A percentile compares a stretch with the other conserved stretches of the same genome.
Evolutionary conservation across 164 flowering plant species (phyloP).

Genomic region (Annona cherimola): DNA sequence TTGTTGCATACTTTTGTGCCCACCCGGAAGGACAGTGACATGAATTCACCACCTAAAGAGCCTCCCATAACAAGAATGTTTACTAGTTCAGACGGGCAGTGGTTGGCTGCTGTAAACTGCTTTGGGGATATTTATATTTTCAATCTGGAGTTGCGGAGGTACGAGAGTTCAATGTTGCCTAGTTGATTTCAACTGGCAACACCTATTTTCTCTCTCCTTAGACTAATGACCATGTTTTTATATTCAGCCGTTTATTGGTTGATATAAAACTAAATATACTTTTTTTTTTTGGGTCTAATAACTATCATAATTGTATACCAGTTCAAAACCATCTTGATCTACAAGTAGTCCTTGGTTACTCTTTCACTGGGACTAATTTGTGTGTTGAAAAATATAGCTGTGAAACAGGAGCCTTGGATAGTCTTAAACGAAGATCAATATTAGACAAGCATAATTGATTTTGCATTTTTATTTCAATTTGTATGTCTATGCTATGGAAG

Average conservation of each 20-base stretch:
- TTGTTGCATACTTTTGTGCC: conserved; percentile 64
- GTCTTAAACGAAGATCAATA: too few relatives aligned
- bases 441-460: too few relatives aligned
- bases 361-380: too few relatives aligned
- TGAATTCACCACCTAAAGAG: conserved; percentile 54
- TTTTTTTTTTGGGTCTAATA: too few relatives aligned
- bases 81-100: conserved; percentile 78
- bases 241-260: background rate
- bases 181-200: background rate
- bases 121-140: conserved; percentile 88
- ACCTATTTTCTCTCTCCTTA: background rate
- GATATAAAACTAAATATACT: too few relatives aligned
- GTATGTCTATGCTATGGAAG: too few relatives aligned
- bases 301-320: too few relatives aligned
- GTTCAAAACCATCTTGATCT: too few relatives aligned
- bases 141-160: conserved; percentile 80
- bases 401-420: too few relatives aligned
- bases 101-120: conserved; percentile 89
- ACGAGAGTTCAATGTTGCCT: background rate
- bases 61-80: conserved; percentile 86
- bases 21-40: conserved; percentile 40
- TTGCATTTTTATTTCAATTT: too few relatives aligned
- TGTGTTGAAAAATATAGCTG: too few relatives aligned
- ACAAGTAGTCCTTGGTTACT: too few relatives aligned
- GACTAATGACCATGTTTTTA: background rate